A percentile compares a stretch with the other conserved stretches of the same genome.
phyloP scores from a whole-genome alignment of 176 grass and related monocot species.

The Raddia guianensis region DNA sequence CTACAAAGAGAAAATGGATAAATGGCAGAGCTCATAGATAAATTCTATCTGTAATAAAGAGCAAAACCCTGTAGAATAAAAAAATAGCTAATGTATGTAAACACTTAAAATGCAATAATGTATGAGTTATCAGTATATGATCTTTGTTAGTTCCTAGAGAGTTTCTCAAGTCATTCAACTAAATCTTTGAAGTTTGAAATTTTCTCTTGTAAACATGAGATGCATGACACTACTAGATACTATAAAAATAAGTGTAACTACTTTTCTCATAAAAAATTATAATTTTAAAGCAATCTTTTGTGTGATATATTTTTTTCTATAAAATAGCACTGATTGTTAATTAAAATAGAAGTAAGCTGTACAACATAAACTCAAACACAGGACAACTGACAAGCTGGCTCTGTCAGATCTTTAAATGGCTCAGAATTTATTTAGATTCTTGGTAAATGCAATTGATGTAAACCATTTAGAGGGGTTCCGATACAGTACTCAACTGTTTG shows the following conservation, averaged over 20 bases:
- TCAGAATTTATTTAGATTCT: constrained; percentile 6
- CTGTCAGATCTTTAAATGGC: constrained; percentile 2
- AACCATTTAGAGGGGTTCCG: constrained; percentile 11
- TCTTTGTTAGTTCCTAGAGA: constrained; percentile 11
- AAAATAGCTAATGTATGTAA: constrained; percentile 6
- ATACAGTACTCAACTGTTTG: constrained; percentile 37
- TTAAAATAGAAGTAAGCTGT: constrained; percentile 28
- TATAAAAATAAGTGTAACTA: neutral
- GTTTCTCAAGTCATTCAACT: neutral
- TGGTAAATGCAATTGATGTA: constrained; percentile 3
- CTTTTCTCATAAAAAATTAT: neutral
- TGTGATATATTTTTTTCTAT: neutral
- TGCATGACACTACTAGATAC: neutral
- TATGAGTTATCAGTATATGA: constrained; percentile 14
- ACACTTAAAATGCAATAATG: neutral
- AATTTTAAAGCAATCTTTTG: neutral
- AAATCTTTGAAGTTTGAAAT: constrained; percentile 25
- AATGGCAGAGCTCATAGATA: neutral
- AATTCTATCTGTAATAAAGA: neutral
- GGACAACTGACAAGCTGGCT: constrained; percentile 15
- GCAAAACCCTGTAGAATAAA: constrained; percentile 7
- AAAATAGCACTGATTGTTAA: neutral
- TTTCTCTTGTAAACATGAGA: neutral
- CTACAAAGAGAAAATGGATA: constrained; percentile 13
- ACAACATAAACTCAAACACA: constrained; percentile 30